phyloP scores from a whole-genome alignment of 78 protist genomes.

The Pigoraptor vietnamica region DNA sequence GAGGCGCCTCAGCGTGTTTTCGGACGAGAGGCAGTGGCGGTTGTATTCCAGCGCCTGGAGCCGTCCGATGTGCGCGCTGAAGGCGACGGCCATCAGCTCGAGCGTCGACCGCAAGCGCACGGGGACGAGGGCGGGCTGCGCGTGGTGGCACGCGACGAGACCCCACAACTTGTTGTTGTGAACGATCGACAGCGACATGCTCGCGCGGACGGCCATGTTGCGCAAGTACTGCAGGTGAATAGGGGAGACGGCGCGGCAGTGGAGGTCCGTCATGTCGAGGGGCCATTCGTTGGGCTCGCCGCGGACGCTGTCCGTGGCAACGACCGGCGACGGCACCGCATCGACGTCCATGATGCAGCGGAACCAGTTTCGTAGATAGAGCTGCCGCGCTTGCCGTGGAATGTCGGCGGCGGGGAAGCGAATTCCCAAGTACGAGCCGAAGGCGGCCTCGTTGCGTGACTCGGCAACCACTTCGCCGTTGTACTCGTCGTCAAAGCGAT shows the following conservation, averaged over 20 bases:
- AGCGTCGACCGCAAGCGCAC: not conserved
- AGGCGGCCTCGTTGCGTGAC: not conserved
- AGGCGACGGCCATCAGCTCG: constrained; percentile 5
- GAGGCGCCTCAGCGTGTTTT: not conserved
- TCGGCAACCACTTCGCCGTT: constrained; percentile 5
- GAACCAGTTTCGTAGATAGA: not conserved
- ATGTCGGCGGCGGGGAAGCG: constrained; percentile 15
- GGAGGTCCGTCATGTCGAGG: not conserved
- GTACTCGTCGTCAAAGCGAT: constrained; percentile 3
- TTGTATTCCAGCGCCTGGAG: not conserved
- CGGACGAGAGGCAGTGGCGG: not conserved
- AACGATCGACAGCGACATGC: constrained; percentile 3
- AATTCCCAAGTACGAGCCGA: not conserved
- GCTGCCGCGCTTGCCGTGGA: not conserved
- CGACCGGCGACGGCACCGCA: not conserved
- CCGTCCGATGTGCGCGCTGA: not conserved
- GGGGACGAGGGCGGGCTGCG: not conserved
- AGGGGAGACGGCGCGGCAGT: not conserved
- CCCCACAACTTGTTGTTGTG: constrained; percentile 8
- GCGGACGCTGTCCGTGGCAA: not conserved
- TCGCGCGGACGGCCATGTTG: constrained; percentile 8
- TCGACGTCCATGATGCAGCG: not conserved
- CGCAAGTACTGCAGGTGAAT: constrained; percentile 9
- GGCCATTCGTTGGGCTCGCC: not conserved
- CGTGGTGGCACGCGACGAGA: constrained; percentile 14